Evolutionary conservation across 108 stramenopile genomes (phyloP).

Genomic region (Seminavis robusta): DNA sequence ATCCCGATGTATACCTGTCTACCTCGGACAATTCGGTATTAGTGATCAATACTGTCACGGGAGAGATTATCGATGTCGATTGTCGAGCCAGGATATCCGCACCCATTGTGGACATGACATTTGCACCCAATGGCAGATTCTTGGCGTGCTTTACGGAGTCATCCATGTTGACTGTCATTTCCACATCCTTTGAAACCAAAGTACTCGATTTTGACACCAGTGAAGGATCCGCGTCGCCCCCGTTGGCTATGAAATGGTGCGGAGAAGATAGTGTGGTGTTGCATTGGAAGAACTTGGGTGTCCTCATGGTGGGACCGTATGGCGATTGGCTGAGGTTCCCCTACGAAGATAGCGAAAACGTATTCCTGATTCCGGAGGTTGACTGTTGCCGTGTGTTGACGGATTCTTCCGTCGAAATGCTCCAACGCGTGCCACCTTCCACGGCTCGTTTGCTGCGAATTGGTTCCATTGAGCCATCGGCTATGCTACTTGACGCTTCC

Average conservation of each 20-base stretch:
- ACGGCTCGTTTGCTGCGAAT: conserved; percentile 84
- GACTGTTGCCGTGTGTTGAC: conserved; percentile 94
- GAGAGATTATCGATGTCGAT: conserved; percentile 69
- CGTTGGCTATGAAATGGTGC: conserved; percentile 88
- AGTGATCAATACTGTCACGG: conserved; percentile 54
- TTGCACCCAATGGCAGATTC: conserved; percentile 94
- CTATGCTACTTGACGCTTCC: conserved; percentile 91
- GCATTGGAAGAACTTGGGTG: conserved; percentile 90
- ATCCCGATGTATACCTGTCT: conserved; percentile 78
- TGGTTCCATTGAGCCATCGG: conserved; percentile 91
- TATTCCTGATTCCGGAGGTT: conserved; percentile 87
- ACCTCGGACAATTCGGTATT: conserved; percentile 80
- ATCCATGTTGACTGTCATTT: conserved; percentile 88
- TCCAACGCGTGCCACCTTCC: conserved; percentile 90
- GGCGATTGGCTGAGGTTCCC: conserved; percentile 94
- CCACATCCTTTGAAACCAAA: conserved; percentile 87
- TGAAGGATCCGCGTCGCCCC: conserved; percentile 64
- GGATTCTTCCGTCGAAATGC: conserved; percentile 70
- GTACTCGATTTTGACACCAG: conserved; percentile 91
- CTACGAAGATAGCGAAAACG: conserved; percentile 63
- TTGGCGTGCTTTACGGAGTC: conserved; percentile 89
- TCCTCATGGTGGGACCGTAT: conserved; percentile 94
- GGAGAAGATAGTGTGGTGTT: conserved; percentile 92
- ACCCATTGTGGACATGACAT: conserved; percentile 83
- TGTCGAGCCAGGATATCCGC: conserved; percentile 69